phyloP scores from a whole-genome alignment of 2,329 filamentous ascomycete genomes.

The Cordyceps javanica region DNA sequence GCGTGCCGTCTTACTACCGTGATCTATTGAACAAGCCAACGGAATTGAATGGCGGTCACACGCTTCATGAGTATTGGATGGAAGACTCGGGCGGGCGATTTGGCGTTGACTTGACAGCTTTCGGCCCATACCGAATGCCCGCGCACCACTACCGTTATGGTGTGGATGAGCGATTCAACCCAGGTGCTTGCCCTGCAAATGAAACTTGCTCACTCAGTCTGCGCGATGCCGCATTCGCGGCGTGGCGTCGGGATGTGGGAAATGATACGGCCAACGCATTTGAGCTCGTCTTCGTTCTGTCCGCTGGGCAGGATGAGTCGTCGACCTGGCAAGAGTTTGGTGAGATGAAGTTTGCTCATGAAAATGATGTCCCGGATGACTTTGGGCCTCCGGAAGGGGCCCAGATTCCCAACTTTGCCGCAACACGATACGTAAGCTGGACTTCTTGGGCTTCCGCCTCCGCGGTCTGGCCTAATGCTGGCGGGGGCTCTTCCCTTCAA shows the following conservation, averaged over 20 bases:
- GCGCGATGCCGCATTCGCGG: constrained; percentile 40
- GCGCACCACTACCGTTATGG: constrained; percentile 43
- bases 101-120: constrained; percentile 46
- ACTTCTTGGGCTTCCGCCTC: constrained; percentile 46
- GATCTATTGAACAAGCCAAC: constrained; percentile 44
- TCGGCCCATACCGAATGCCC: constrained; percentile 46
- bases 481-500: constrained; percentile 45
- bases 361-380: constrained; percentile 40
- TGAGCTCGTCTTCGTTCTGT: constrained; percentile 48
- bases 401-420: constrained; percentile 37
- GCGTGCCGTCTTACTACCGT: constrained; percentile 25
- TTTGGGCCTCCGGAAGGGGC: constrained; percentile 40
- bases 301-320: constrained; percentile 48
- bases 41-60: constrained; percentile 44
- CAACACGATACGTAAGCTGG: constrained; percentile 47
- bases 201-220: constrained; percentile 40
- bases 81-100: constrained; percentile 46
- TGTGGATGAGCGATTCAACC: constrained; percentile 42
- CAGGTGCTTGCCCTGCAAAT: constrained; percentile 37
- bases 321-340: constrained; percentile 53
- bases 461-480: constrained; percentile 48
- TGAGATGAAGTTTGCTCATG: constrained; percentile 43
- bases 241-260: constrained; percentile 46
- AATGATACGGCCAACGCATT: constrained; percentile 40
- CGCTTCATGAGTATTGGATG: constrained; percentile 53